These are phyloP conservation scores for Sicyos edulis DNA, from an alignment of 306 rosid genomes.

Conservation along the genomic window DNA sequence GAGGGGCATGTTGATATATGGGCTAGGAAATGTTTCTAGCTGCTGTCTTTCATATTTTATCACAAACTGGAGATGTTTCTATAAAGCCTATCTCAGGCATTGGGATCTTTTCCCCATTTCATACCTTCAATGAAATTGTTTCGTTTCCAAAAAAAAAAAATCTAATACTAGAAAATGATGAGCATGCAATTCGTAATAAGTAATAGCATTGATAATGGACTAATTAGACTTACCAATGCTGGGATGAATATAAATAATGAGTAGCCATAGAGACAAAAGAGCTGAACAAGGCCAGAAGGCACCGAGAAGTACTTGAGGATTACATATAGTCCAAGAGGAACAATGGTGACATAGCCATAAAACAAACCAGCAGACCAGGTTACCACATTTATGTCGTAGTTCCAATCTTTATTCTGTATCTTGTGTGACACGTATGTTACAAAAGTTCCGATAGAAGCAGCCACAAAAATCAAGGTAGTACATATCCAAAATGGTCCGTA, in stretches of 20 bases:
- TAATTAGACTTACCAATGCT: slow-evolving; percentile 56
- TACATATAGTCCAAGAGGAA: slow-evolving; percentile 68
- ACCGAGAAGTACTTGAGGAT: slow-evolving; percentile 89
- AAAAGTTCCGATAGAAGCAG: slow-evolving; percentile 90
- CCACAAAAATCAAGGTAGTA: slow-evolving; percentile 86
- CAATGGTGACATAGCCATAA: slow-evolving; percentile 79
- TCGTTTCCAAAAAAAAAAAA: no score
- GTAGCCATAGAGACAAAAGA: slow-evolving; percentile 92
- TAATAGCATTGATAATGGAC: slow-evolving; percentile 8
- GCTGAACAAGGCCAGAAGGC: slow-evolving; percentile 83
- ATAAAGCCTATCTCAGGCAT: no score
- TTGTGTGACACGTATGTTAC: slow-evolving; percentile 88
- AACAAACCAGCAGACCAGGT: slow-evolving; percentile 97
- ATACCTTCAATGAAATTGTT: no score
- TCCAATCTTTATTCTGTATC: slow-evolving; percentile 65
- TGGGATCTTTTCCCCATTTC: no score
- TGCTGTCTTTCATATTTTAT: no score
- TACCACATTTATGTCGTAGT: slow-evolving; percentile 85
- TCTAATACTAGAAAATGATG: background rate
- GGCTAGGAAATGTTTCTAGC: no score
- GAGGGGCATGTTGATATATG: no score
- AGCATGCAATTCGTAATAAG: background rate
- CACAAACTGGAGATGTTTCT: no score
- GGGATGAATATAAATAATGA: slow-evolving; percentile 87
- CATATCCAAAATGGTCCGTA: slow-evolving; percentile 99